Evolutionary conservation across 2,329 filamentous ascomycete species (phyloP).

Genomic region (Fusarium nematophilum): DNA sequence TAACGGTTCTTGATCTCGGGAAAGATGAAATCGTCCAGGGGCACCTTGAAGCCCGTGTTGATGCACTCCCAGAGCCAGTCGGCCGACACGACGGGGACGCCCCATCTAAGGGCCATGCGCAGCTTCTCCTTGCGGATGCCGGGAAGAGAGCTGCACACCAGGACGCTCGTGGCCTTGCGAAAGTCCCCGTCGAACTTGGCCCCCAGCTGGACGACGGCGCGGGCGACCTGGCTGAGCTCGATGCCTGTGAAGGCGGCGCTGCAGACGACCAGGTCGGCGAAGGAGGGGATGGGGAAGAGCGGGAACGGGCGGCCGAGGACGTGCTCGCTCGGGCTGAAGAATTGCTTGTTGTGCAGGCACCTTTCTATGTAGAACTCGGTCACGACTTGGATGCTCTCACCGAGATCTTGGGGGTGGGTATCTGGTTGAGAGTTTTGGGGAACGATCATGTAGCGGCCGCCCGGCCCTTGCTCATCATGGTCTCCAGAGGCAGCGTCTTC

Average conservation of each 20-base stretch:
- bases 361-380: conserved; percentile 96
- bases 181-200: conserved; percentile 85
- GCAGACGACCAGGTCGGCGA: conserved; percentile 77
- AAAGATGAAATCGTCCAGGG: conserved; percentile 60
- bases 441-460: conserved; percentile 63
- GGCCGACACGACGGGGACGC: conserved; percentile 82
- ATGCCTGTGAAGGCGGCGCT: conserved; percentile 86
- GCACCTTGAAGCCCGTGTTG: conserved; percentile 61
- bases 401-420: conserved; percentile 53
- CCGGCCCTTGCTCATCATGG: conserved; percentile 44
- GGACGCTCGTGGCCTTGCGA: conserved; percentile 75
- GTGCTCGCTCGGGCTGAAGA: conserved; percentile 76
- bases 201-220: conserved; percentile 79
- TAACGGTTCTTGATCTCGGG: conserved; percentile 56
- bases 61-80: conserved; percentile 91
- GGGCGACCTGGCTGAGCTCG: conserved; percentile 86
- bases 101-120: conserved; percentile 77
- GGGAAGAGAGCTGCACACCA: conserved; percentile 74
- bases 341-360: conserved; percentile 80
- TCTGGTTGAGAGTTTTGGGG: conserved; percentile 62
- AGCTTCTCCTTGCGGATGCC: conserved; percentile 79
- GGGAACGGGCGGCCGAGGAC: conserved; percentile 82
- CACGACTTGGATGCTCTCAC: conserved; percentile 63
- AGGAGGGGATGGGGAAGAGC: conserved; percentile 75
- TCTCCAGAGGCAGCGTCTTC: conserved; percentile 52